A percentile compares a stretch with the other conserved stretches of the same genome.
phyloP scores from a whole-genome alignment of 768 basidiomycete genomes.

The Tylopilus rubrobrunneus region DNA sequence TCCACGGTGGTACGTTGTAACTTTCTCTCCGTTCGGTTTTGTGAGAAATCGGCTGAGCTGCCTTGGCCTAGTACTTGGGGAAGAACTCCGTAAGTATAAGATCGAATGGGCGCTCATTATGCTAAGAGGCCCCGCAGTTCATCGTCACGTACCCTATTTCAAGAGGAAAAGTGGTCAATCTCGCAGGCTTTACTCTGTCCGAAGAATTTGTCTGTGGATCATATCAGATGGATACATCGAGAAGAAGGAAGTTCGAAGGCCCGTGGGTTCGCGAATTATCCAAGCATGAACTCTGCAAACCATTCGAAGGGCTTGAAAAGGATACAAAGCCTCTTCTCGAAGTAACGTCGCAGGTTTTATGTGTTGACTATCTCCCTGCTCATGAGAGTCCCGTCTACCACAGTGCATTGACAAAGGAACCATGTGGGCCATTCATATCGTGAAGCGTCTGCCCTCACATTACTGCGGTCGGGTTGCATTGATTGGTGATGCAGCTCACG shows the following conservation, averaged over 20 bases:
- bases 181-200: slow-evolving; percentile 51
- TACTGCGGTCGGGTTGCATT: slow-evolving; percentile 50
- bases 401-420: slow-evolving; percentile 52
- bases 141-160: slow-evolving; percentile 61
- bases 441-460: slow-evolving; percentile 48
- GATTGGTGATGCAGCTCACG: slow-evolving; percentile 41
- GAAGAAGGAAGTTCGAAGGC: slow-evolving; percentile 18
- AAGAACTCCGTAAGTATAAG: no score
- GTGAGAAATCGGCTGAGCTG: no score
- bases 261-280: slow-evolving; percentile 50
- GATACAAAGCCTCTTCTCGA: slow-evolving; percentile 55
- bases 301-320: slow-evolving; percentile 54
- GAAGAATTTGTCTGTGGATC: slow-evolving; percentile 50
- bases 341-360: slow-evolving; percentile 32
- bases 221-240: slow-evolving; percentile 20
- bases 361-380: not conserved
- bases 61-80: no score
- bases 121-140: slow-evolving; percentile 36
- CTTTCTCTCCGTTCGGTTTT: not conserved
- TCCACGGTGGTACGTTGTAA: slow-evolving; percentile 43
- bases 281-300: slow-evolving; percentile 40
- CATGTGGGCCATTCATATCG: slow-evolving; percentile 61
- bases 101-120: no score
- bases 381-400: slow-evolving; percentile 19
- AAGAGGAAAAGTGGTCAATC: slow-evolving; percentile 54